These are phyloP conservation scores for Desmodesmus armatus DNA, from an alignment of 139 green algal species.

Conservation along the genomic window DNA sequence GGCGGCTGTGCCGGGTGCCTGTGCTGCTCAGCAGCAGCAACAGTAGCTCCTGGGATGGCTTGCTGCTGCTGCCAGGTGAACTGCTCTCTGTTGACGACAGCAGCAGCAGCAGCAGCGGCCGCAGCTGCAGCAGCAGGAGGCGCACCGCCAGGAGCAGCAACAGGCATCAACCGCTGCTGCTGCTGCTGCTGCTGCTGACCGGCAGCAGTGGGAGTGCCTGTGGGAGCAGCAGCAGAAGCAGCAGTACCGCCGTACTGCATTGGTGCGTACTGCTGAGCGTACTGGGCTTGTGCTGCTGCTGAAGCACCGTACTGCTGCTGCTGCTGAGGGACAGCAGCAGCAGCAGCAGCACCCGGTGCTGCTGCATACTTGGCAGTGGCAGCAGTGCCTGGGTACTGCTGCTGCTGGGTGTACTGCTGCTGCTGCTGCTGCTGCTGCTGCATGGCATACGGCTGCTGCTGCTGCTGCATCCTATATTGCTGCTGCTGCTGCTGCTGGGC, in stretches of 20 bases:
- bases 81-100: neutral
- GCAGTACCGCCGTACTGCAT: neutral
- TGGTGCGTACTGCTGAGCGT: neutral
- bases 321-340: neutral
- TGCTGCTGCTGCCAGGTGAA: slow-evolving; percentile 27
- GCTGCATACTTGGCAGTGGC: neutral
- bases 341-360: neutral
- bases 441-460: neutral
- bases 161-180: neutral
- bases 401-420: neutral
- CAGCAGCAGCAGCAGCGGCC: neutral
- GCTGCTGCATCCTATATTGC: neutral
- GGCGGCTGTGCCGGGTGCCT: neutral
- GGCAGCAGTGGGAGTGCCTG: neutral
- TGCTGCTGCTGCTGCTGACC: neutral
- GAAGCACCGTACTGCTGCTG: neutral
- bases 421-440: neutral
- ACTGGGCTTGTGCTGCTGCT: neutral
- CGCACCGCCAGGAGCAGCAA: neutral
- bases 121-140: neutral
- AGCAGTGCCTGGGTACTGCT: neutral
- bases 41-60: neutral
- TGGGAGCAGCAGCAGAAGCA: neutral
- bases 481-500: neutral
- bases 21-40: slow-evolving; percentile 12